Conservation (phyloP, 306 rosid species). For the Corylus avellana region DNA sequence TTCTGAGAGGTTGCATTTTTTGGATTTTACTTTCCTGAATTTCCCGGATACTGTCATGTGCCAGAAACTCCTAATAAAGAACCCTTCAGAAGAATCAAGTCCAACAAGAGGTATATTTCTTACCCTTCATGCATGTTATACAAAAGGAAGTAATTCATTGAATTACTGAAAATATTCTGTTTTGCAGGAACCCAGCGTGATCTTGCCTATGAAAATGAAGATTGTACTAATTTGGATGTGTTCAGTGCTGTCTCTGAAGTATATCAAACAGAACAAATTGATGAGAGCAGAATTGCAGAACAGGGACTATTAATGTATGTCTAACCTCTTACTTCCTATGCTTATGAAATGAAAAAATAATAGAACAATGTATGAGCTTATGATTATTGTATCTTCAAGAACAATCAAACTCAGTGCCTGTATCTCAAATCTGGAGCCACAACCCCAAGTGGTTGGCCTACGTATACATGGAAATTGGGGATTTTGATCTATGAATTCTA, state of each 20-base stretch:
- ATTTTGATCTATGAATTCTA: no score
- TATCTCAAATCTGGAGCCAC: not conserved
- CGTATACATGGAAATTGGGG: no score
- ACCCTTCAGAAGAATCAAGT: conserved; percentile 31
- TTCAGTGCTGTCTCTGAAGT: conserved; percentile 49
- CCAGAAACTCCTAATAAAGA: conserved; percentile 59
- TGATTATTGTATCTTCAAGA: not conserved
- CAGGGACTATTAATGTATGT: conserved; percentile 54
- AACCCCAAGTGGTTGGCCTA: no score
- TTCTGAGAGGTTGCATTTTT: conserved; percentile 61
- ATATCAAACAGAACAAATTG: conserved; percentile 41
- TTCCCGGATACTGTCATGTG: conserved; percentile 81
- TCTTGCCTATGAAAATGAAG: conserved; percentile 21
- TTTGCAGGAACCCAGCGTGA: conserved; percentile 40
- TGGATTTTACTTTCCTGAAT: conserved; percentile 69
- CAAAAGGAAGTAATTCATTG: conserved; percentile 1
- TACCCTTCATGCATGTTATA: not conserved
- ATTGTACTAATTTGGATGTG: conserved; percentile 24
- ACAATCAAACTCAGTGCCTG: not conserved
- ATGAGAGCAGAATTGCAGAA: conserved; percentile 28
- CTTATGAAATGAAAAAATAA: conserved; percentile 20
- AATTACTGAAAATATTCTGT: conserved; percentile 12
- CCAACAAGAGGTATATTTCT: conserved; percentile 38
- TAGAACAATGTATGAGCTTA: not conserved
- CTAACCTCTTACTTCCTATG: conserved; percentile 23